A percentile compares a stretch with the other conserved stretches of the same genome.
Conservation (phyloP, 2,329 filamentous ascomycete genomes). For the Cordyceps fumosorosea region DNA sequence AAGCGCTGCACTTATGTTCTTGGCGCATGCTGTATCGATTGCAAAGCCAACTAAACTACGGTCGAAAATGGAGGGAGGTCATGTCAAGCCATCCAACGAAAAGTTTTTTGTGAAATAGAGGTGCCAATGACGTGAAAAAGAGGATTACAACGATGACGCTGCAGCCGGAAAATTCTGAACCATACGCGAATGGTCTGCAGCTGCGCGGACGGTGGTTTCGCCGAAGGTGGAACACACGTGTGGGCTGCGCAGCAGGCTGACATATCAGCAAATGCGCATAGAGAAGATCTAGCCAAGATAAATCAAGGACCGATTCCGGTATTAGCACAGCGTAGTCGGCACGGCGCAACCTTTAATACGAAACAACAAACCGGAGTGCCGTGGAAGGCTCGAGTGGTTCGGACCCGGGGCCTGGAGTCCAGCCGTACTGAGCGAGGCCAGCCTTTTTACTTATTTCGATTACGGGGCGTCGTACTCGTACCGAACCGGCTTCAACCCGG, state of each 20-base stretch:
- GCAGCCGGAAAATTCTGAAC: no score
- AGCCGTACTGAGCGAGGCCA: not conserved
- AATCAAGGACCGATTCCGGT: not conserved
- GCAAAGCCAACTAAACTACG: no score
- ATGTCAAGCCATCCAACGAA: no score
- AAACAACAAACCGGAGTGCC: not conserved
- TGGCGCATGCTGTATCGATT: not conserved
- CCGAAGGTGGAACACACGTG: no score
- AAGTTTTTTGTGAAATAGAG: no score
- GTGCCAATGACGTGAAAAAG: no score
- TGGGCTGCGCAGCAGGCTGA: no score
- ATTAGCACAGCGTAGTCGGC: not conserved
- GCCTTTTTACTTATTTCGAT: not conserved
- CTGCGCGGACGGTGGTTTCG: no score
- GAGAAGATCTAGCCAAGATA: not conserved
- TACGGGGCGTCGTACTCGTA: conserved; percentile 9
- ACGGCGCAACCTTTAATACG: conserved; percentile 4
- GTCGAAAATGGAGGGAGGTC: no score
- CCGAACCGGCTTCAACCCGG: not conserved
- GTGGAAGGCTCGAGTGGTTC: not conserved
- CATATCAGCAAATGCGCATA: no score
- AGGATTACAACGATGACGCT: no score
- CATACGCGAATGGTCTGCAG: no score
- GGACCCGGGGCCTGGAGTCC: not conserved
- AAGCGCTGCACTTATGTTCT: not conserved